Conservation (phyloP, 2,329 filamentous ascomycete genomes). For the Xylaria polymorpha region DNA sequence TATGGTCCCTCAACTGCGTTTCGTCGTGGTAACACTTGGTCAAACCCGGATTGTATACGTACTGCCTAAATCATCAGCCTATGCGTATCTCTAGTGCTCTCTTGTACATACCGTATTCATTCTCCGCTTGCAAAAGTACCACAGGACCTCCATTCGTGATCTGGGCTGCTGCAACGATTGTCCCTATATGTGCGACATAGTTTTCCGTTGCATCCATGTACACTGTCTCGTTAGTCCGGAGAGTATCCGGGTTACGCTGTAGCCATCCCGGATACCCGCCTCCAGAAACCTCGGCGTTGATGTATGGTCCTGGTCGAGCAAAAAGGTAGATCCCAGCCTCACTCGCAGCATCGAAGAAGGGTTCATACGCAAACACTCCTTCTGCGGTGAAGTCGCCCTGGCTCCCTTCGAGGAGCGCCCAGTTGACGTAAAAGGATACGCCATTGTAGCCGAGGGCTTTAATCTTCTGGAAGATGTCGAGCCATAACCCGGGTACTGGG, state of each 20-base stretch:
- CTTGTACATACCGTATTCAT: slow-evolving; percentile 75
- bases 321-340: slow-evolving; percentile 81
- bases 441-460: slow-evolving; percentile 83
- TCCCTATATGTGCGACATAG: slow-evolving; percentile 71
- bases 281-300: slow-evolving; percentile 78
- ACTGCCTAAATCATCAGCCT: slow-evolving; percentile 19
- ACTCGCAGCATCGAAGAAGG: slow-evolving; percentile 80
- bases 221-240: slow-evolving; percentile 71
- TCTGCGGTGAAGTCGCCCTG: slow-evolving; percentile 75
- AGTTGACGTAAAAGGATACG: slow-evolving; percentile 83
- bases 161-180: slow-evolving; percentile 77
- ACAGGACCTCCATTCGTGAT: slow-evolving; percentile 86
- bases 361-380: slow-evolving; percentile 77
- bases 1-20: background rate
- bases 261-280: slow-evolving; percentile 87
- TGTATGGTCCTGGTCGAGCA: slow-evolving; percentile 75
- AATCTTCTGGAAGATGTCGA: slow-evolving; percentile 85
- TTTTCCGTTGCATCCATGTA: slow-evolving; percentile 70
- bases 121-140: slow-evolving; percentile 83
- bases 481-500: slow-evolving; percentile 62
- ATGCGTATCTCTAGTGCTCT: too few species aligned
- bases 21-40: background rate
- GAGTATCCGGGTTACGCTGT: slow-evolving; percentile 71
- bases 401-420: slow-evolving; percentile 81
- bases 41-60: slow-evolving; percentile 1